phyloP scores from a whole-genome alignment of 2,329 filamentous ascomycete genomes.

The Stachybotrys elegans region DNA sequence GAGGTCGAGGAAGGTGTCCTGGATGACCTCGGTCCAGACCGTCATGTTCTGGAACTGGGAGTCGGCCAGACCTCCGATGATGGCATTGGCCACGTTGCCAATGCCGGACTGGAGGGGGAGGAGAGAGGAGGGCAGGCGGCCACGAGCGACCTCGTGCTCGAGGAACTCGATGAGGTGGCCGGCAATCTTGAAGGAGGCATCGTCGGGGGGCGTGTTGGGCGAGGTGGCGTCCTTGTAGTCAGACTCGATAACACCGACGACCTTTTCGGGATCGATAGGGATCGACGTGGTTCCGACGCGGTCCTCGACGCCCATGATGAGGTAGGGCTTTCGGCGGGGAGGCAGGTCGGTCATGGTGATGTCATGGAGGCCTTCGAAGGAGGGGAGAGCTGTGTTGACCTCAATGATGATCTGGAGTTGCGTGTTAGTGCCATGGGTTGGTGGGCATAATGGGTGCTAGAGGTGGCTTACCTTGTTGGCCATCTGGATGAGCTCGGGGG shows the following conservation, averaged over 20 bases:
- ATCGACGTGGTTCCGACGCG: constrained; percentile 79
- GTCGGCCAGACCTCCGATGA: constrained; percentile 75
- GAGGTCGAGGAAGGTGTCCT: constrained; percentile 88
- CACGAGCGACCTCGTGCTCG: constrained; percentile 76
- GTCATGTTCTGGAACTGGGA: constrained; percentile 83
- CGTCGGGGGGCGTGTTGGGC: constrained; percentile 74
- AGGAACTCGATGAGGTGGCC: constrained; percentile 75
- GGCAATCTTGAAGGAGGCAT: constrained; percentile 66
- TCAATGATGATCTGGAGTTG: constrained; percentile 70
- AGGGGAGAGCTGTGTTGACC: constrained; percentile 81
- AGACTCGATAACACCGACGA: constrained; percentile 79
- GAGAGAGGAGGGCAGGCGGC: constrained; percentile 70
- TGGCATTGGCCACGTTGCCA: constrained; percentile 89
- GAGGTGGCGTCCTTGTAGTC: constrained; percentile 74
- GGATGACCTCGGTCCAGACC: constrained; percentile 90
- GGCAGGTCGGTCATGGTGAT: constrained; percentile 86
- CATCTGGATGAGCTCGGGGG: constrained; percentile 83
- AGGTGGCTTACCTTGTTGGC: constrained; percentile 64
- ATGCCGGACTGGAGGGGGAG: constrained; percentile 84
- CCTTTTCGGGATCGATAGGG: constrained; percentile 77
- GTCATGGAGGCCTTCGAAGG: constrained; percentile 83
- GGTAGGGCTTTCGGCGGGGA: constrained; percentile 75
- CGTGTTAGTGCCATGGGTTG: constrained; percentile 6
- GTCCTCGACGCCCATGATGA: constrained; percentile 81
- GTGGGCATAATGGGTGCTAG: background rate